Evolutionary conservation across 257 asterid species (phyloP), one percentile per base, ranked within the genome.

Genomic region (Solanum etuberosum): DNA sequence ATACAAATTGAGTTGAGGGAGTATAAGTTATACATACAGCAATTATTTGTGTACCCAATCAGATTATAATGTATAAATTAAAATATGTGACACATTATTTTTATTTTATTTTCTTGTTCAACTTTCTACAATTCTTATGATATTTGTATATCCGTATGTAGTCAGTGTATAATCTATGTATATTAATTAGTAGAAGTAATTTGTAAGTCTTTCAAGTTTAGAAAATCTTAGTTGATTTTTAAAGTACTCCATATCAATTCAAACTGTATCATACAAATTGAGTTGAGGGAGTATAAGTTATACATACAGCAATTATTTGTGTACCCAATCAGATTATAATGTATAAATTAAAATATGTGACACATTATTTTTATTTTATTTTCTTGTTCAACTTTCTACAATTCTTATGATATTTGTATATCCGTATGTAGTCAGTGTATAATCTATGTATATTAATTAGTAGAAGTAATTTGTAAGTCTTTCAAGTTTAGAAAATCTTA

Each of bases 161-260:
- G 34, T 71, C 1, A 18, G 14, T 2, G 14, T 71, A 71, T 71
- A 71, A 7, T 8, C 11, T 18, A 71, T 32, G 43, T 32, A 0
- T 71, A 71, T 18, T 0, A 6, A 31, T 16, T 18, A 32, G 14
- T 1, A 32, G n/a, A 32, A 71, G 43, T 32, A 32, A 29, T 31
- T 18, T 7, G 3, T 15, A 3, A 25, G 32, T 65, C 9, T 5
- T 7, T 25, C 4, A 2, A 12, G 12, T 27, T 12, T 1, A 16
- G 2, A 70, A 31, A 70, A 16, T 70, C 12, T 31, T 12, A 0
- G 0, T 31, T 31, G 3, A 16, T 7, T 31, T 16, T 16, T 31
- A 4, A 31, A 7, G n/a, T n/a, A n/a, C 0, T 70, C 0, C 7
- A 67, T 0, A 27, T 3, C 4, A 2, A 5, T 67, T 27, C 21